phyloP scores from a whole-genome alignment of 2,329 filamentous ascomycete species.

The Penicillium sp. region DNA sequence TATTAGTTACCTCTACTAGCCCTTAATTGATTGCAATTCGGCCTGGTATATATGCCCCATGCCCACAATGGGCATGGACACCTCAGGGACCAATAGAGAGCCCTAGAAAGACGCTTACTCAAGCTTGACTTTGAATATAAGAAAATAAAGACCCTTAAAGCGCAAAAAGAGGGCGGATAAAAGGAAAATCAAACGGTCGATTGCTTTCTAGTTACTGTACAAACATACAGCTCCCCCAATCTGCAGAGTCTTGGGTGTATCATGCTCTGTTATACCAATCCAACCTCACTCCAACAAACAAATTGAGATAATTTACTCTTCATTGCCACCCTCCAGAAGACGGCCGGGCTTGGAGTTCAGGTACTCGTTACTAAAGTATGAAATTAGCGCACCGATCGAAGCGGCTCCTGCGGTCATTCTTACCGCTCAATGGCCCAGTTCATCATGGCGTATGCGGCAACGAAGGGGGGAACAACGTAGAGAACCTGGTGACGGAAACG shows the following conservation, averaged over 20 bases:
- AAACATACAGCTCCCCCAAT: constrained; percentile 28
- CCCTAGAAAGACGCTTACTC: constrained; percentile 18
- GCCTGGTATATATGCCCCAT: neutral
- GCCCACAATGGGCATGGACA: neutral
- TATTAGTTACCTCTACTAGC: neutral
- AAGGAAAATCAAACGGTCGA: constrained; percentile 24
- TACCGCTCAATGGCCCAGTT: constrained; percentile 91
- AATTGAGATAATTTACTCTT: constrained; percentile 32
- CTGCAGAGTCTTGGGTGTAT: constrained; percentile 14
- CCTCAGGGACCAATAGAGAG: constrained; percentile 8
- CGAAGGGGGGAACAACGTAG: constrained; percentile 78
- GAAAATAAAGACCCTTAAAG: neutral
- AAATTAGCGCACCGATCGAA: constrained; percentile 9
- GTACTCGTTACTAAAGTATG: constrained; percentile 47
- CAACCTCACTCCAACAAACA: constrained; percentile 8
- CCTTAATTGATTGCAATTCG: neutral
- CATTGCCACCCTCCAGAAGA: constrained; percentile 31
- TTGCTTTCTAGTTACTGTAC: constrained; percentile 48
- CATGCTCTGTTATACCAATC: constrained; percentile 19
- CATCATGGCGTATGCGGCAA: constrained; percentile 78
- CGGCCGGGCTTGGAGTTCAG: constrained; percentile 53
- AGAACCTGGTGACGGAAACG: constrained; percentile 82
- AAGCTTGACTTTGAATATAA: neutral
- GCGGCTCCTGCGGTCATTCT: constrained; percentile 35
- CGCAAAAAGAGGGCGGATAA: constrained; percentile 5